phyloP scores from a whole-genome alignment of 2,329 filamentous ascomycete genomes.

The Trichophyton mentagrophytes region DNA sequence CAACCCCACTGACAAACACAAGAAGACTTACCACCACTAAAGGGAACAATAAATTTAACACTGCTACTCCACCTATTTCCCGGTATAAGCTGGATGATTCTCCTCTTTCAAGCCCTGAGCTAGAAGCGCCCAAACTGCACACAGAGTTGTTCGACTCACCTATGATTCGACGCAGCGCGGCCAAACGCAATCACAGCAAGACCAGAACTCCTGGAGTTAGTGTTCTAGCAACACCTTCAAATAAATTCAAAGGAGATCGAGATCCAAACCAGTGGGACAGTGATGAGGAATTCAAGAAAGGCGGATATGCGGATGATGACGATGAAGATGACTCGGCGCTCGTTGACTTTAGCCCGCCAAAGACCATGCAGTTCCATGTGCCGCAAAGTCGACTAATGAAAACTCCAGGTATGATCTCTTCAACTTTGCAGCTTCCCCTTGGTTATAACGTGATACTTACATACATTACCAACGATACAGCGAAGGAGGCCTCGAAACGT shows the following conservation, averaged over 20 bases:
- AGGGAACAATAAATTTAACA: slow-evolving; percentile 8
- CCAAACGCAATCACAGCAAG: slow-evolving; percentile 28
- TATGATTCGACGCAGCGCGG: slow-evolving; percentile 28
- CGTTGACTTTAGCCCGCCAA: slow-evolving; percentile 72
- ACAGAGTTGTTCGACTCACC: slow-evolving; percentile 78
- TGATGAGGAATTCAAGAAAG: slow-evolving; percentile 48
- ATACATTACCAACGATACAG: slow-evolving; percentile 18
- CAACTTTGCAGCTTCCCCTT: background rate
- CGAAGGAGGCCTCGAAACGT: slow-evolving; percentile 38
- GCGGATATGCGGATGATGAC: slow-evolving; percentile 41
- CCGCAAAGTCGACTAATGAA: slow-evolving; percentile 38
- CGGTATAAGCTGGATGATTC: slow-evolving; percentile 31
- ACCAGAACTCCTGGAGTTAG: slow-evolving; percentile 58
- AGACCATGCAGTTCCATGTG: slow-evolving; percentile 47
- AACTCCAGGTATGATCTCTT: slow-evolving; percentile 29
- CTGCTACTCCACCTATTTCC: slow-evolving; percentile 17
- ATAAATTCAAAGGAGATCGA: slow-evolving; percentile 20
- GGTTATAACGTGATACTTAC: background rate
- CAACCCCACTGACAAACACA: slow-evolving; percentile 56
- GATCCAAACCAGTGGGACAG: slow-evolving; percentile 50
- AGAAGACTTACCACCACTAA: slow-evolving; percentile 10
- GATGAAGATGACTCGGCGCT: slow-evolving; percentile 46
- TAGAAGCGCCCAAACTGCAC: slow-evolving; percentile 67
- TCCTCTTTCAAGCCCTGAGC: slow-evolving; percentile 61
- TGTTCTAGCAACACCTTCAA: slow-evolving; percentile 56